Base-by-base conservation (phyloP, 1,284 basidiomycete species). In the Pseudozyma sp. region DNA sequence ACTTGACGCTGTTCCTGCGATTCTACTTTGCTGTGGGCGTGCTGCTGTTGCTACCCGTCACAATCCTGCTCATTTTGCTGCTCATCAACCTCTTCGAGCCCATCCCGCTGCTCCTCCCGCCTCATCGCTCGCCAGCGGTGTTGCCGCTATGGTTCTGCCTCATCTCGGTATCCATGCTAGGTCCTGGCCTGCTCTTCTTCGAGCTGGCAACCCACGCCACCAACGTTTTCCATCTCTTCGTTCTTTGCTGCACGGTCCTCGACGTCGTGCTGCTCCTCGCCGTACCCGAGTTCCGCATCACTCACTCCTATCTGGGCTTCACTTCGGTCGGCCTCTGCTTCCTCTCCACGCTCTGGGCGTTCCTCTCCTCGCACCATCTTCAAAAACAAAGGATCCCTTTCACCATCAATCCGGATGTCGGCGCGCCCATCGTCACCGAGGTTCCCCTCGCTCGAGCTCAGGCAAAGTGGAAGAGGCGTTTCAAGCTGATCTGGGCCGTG, bases 131-230 rank as follows among this genome's bases (percentile, higher is more conserved):
- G 7, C 75, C 75, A 5, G 59, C 70, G 6, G 48, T 71, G 16
- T 30, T 75, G 9, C 70, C 75, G n/a, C 47, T 78, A n/a, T 78
- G 76, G 73, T 62, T 76, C 45, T 57, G 57, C 57, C 30, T 76
- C 47, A 59, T 71, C 29, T 70, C 78, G 5, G 34, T 75, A 4
- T 62, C 71, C 39, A 66, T 77, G 58, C 55, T 78, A 4, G 69
- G 50, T 1, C 75, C 75, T 1, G 66, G 70, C 4, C 47, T 79
- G 17, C 55, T 77, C 53, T 74, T 77, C 62, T 77, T 79, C 46
- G 77, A 79, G 61, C 66, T 79, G 11, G 71, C 69, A 9, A 69
- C 70, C 4, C 65, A 65, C 17, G 59, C 69, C 13, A 79, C 77
- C 44, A 63, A 66, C 48, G 53, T 71, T 9, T 66, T 77, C 43